Base-by-base conservation (phyloP, 371 early-diverging fungal species). In the Encephalitozoon cuniculi region DNA sequence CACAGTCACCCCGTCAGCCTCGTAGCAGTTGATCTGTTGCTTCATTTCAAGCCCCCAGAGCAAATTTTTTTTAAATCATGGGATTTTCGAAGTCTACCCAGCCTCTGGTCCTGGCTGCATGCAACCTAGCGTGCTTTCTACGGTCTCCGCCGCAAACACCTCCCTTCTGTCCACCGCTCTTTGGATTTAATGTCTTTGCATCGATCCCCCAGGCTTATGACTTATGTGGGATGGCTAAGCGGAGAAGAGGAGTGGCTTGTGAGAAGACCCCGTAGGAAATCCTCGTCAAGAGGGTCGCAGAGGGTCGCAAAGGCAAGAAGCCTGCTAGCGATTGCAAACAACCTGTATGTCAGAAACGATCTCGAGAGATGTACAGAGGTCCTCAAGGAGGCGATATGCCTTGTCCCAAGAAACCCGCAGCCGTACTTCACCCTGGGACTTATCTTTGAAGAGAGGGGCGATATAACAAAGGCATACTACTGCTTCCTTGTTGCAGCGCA, bases 401-500 rank as follows among this genome's bases (percentile, higher is more conserved):
- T 71, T 30, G n/a, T 46, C 37, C 81, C 79, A 21, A 80, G 68
- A n/a, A 66, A 71, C 55, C 53, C 66, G 11, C 77, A 72, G 25
- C 75, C 82, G 21, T 84, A 80, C 71, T 81, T 81, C 70, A 64
- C 82, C 37, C 87, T 94, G 74, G 96, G 91, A 41, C 82, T 92
- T 52, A 89, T 94, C 25, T 91, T 93, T 76, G 93, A 94, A 75
- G 93, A 94, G 75, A 76, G 89, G 51, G 91, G 91, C 7, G 89
- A 91, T 44, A 73, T 79, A 12, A 86, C 86, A 18, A 90, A 90
- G 76, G 89, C 93, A 0, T 81, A 91, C 40, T 89, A 90, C 68
- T 81, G 91, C 15, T 89, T 89, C 69, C 87, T 93, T 79, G 88
- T 94, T 37, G 92, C 94, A 0, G 96, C 95, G 3, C 92, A 92